These are phyloP conservation scores for Cladophialophora yegresii DNA, from an alignment of 2,329 filamentous ascomycete genomes.

Conservation along the genomic window DNA sequence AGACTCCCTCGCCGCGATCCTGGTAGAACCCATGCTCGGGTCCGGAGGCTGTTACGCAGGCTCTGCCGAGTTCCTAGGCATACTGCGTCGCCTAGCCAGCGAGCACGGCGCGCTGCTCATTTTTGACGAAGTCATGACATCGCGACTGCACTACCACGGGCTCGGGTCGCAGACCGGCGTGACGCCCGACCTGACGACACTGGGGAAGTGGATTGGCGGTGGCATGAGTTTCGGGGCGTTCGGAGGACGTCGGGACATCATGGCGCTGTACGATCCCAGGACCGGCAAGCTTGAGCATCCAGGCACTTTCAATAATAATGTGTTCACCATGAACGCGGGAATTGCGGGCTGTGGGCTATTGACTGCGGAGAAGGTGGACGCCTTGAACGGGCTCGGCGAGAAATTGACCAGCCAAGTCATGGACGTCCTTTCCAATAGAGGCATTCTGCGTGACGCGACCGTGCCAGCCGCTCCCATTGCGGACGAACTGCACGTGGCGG, in stretches of 20 bases:
- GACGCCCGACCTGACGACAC: constrained; percentile 62
- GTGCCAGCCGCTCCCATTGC: constrained; percentile 16
- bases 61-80: constrained; percentile 54
- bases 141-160: constrained; percentile 57
- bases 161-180: constrained; percentile 47
- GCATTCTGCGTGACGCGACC: constrained; percentile 7
- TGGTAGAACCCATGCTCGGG: constrained; percentile 69
- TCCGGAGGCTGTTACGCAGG: constrained; percentile 61
- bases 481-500: constrained; percentile 18
- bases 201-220: constrained; percentile 69
- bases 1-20: constrained; percentile 60
- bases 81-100: constrained; percentile 53
- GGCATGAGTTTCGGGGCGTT: constrained; percentile 69
- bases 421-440: constrained; percentile 24
- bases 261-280: constrained; percentile 59
- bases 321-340: constrained; percentile 61
- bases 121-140: constrained; percentile 72
- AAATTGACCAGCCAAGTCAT: constrained; percentile 34
- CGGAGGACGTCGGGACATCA: constrained; percentile 61
- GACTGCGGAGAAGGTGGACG: constrained; percentile 30
- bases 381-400: constrained; percentile 39
- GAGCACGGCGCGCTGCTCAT: constrained; percentile 62
- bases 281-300: constrained; percentile 54
- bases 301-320: constrained; percentile 70
- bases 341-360: constrained; percentile 41